Evolutionary conservation across 148 eudicot genomes (phyloP), one percentile per base, ranked within the genome.

Genomic region (Silene uniflora): DNA sequence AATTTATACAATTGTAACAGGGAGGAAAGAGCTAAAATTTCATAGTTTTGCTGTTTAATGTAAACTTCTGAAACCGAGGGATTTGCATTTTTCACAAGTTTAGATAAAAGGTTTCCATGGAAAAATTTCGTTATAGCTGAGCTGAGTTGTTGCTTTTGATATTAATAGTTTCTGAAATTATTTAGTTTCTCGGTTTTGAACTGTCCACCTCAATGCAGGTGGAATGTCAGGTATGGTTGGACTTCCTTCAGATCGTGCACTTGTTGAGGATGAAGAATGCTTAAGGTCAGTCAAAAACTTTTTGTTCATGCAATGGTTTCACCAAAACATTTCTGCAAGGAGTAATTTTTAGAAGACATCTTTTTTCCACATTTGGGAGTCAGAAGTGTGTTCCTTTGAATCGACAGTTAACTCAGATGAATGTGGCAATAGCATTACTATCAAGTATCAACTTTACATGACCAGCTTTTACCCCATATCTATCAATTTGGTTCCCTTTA

Each of bases 181-280:
- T 55, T 24, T 19, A 29, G 0, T 18, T 44, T 35, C 47, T 23
- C 6, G 24, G 32, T 68, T 11, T 5, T 52, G 64, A 70, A n/a
- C 69, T 67, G 23, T 71, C 18, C 44, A 42, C 74, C 65, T 67
- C 10, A 52, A 24, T 75, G 78, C 85, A 90, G 97, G 80, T 80
- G 90, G 87, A 61, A 94, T 90, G 93, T 77, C 96, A 24, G 80
- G 87, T 80, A 95, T 95, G 99, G 71, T 92, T 62, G 99, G 99
- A 77, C 97, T 95, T 72, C 96, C 99, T 72, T 86, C 97, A 66
- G 99, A 95, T 83, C 96, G 88, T 47, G 92, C 97, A 35, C 92
- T 95, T 18, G 88, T 85, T 35, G 91, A 90, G 65, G 99, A 95
- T 80, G 94, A 88, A 47, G 99, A 92, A 83, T 95, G 99, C 84